Conservation (phyloP, 2,329 filamentous ascomycete genomes). For the Catunica adiposa region DNA sequence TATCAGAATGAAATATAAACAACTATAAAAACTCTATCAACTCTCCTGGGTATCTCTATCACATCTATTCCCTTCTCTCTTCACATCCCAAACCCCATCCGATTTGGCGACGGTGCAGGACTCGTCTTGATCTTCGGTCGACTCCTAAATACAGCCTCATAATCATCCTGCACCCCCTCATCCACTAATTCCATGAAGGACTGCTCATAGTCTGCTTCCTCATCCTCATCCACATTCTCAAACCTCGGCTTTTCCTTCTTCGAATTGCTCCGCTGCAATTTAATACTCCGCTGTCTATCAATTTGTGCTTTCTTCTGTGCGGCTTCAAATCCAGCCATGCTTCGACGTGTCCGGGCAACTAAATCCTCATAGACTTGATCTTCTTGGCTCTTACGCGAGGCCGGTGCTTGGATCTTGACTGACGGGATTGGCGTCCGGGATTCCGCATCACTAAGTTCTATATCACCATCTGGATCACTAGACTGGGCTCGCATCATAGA, state of each 20-base stretch:
- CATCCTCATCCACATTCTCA: conserved; percentile 29
- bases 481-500: conserved; percentile 46
- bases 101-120: conserved; percentile 32
- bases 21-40: conserved; percentile 7
- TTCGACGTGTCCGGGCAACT: conserved; percentile 39
- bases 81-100: conserved; percentile 10
- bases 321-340: conserved; percentile 46
- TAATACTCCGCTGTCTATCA: conserved; percentile 34
- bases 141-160: conserved; percentile 71
- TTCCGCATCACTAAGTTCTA: conserved; percentile 17
- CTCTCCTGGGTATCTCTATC: background rate
- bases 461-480: conserved; percentile 21
- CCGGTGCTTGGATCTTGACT: conserved; percentile 14
- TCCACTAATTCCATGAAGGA: conserved; percentile 52
- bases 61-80: background rate
- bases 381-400: background rate
- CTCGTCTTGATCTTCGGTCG: conserved; percentile 66
- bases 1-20: conserved; percentile 5
- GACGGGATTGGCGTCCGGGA: conserved; percentile 17
- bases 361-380: conserved; percentile 29
- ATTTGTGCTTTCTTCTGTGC: conserved; percentile 43
- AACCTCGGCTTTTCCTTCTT: conserved; percentile 24
- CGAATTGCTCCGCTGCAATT: conserved; percentile 4
- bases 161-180: conserved; percentile 43
- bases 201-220: conserved; percentile 19